Conservation (phyloP, 192 early-diverging fungal genomes). For the Dispira simplex region DNA sequence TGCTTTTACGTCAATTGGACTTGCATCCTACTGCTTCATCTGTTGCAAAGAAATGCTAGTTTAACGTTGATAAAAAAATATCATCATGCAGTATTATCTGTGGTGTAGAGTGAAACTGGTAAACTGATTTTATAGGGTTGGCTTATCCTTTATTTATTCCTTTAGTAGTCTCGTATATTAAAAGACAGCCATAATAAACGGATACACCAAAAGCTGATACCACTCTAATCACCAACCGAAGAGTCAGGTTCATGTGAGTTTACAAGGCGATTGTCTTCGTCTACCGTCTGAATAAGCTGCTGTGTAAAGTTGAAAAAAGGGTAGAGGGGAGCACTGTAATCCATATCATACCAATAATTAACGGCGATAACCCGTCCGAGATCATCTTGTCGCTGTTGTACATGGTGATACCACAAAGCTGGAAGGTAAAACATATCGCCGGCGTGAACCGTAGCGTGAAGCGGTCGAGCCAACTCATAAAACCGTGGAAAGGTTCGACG, state of each 20-base stretch:
- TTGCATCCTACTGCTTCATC: too few relatives aligned
- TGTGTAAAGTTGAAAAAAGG: conserved; percentile 9
- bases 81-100: too few relatives aligned
- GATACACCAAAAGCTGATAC: too few relatives aligned
- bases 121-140: too few relatives aligned
- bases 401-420: conserved; percentile 29
- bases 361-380: conserved; percentile 21
- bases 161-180: too few relatives aligned
- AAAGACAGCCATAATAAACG: too few relatives aligned
- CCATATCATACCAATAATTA: conserved; percentile 35
- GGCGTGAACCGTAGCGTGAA: conserved; percentile 4
- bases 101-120: too few relatives aligned
- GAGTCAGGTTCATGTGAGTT: background rate
- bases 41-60: too few relatives aligned
- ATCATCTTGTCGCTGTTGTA: conserved; percentile 17
- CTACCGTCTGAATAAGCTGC: background rate
- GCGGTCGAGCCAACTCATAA: conserved; percentile 1
- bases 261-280: background rate
- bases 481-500: background rate
- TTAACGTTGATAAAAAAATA: too few relatives aligned
- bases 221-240: too few relatives aligned
- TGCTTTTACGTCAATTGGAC: too few relatives aligned
- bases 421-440: conserved; percentile 26
- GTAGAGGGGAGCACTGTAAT: conserved; percentile 12
- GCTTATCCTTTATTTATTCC: too few relatives aligned